These are phyloP conservation scores for Diaporthe citrichinensis DNA, from an alignment of 2,329 filamentous ascomycete genomes.

Conservation along the genomic window DNA sequence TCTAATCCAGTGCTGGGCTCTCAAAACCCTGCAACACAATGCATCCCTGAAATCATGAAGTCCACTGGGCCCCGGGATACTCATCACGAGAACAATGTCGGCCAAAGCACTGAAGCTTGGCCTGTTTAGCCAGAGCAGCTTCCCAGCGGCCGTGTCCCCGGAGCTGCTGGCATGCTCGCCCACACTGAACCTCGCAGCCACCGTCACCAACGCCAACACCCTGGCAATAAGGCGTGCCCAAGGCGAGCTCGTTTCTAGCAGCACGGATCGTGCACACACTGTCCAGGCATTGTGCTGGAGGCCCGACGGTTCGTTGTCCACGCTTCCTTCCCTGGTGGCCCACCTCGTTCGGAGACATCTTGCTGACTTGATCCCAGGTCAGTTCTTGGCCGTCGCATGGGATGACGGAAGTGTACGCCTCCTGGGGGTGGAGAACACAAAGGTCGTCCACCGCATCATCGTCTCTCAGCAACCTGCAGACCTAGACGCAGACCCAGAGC, in stretches of 20 bases:
- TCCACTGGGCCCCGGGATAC: not conserved
- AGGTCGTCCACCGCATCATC: conserved; percentile 80
- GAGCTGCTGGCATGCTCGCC: conserved; percentile 82
- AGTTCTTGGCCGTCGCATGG: conserved; percentile 86
- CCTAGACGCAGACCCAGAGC: conserved; percentile 55
- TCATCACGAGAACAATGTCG: conserved; percentile 36
- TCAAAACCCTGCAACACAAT: not conserved
- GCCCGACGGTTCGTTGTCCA: conserved; percentile 67
- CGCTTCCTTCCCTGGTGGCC: conserved; percentile 44
- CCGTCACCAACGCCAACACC: conserved; percentile 77
- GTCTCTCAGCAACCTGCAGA: conserved; percentile 53
- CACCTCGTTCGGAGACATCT: not conserved
- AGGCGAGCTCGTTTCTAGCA: conserved; percentile 74
- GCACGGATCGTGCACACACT: conserved; percentile 57
- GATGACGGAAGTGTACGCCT: conserved; percentile 84
- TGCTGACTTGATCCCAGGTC: conserved; percentile 63
- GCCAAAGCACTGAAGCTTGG: conserved; percentile 53
- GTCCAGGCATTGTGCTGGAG: conserved; percentile 74
- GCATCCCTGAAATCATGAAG: conserved; percentile 26
- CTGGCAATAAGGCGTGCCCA: conserved; percentile 85
- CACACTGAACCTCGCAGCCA: conserved; percentile 85
- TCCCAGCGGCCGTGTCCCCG: conserved; percentile 68
- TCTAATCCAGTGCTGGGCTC: not conserved
- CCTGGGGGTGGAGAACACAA: conserved; percentile 84
- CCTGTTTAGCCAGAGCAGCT: conserved; percentile 69